Conservation (phyloP, 805 yeast species). For the Wickerhamomyces tratensis region DNA sequence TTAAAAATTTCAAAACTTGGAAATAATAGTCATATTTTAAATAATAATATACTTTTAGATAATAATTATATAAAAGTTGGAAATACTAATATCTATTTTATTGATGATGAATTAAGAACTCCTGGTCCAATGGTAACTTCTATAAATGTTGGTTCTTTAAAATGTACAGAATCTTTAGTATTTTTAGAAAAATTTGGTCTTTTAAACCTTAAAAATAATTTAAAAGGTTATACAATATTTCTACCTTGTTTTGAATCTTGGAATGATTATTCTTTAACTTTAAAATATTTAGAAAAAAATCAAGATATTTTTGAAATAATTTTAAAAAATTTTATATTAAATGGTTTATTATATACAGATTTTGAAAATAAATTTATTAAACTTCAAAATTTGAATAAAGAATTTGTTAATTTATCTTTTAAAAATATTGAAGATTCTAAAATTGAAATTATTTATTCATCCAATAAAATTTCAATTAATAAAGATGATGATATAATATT, state of each 20-base stretch:
- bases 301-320: slow-evolving; percentile 38
- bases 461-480: slow-evolving; percentile 2
- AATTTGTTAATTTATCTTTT: slow-evolving; percentile 11
- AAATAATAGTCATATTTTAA: slow-evolving; percentile 29
- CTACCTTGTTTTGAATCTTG: slow-evolving; percentile 75
- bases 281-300: slow-evolving; percentile 47
- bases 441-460: slow-evolving; percentile 1
- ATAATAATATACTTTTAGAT: slow-evolving; percentile 44
- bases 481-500: slow-evolving; percentile 59
- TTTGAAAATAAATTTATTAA: slow-evolving; percentile 23
- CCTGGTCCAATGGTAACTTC: slow-evolving; percentile 61
- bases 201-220: slow-evolving; percentile 41
- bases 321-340: slow-evolving; percentile 48
- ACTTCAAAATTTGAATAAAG: slow-evolving; percentile 22
- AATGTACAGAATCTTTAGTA: slow-evolving; percentile 56
- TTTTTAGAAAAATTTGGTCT: slow-evolving; percentile 45
- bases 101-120: slow-evolving; percentile 47
- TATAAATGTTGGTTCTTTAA: slow-evolving; percentile 46
- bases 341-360: slow-evolving; percentile 62
- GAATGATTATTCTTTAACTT: slow-evolving; percentile 50
- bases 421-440: slow-evolving; percentile 8
- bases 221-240: slow-evolving; percentile 62
- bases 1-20: slow-evolving; percentile 33
- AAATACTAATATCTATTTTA: slow-evolving; percentile 54
- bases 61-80: slow-evolving; percentile 41